These are phyloP conservation scores for Picea abies DNA, from an alignment of 83 land plant species.

Conservation along the genomic window DNA sequence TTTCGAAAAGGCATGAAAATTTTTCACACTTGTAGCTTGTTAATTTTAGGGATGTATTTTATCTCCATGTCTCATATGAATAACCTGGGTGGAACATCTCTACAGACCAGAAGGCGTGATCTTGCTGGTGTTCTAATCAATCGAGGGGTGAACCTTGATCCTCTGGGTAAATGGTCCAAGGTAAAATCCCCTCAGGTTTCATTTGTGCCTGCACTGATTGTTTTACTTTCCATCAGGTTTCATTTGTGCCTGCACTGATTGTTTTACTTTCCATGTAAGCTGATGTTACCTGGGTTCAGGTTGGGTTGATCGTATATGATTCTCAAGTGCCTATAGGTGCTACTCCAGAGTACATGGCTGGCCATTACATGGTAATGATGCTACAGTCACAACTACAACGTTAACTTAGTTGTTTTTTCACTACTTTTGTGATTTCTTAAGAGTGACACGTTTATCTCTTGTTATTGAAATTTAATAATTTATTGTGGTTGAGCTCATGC, in stretches of 20 bases:
- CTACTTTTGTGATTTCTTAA: not conserved
- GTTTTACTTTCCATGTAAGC: not conserved
- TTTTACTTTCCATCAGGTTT: not conserved
- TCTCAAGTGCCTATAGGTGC: constrained; percentile 98
- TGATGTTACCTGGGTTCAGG: constrained; percentile 39
- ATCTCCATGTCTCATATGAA: not conserved
- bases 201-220: not conserved
- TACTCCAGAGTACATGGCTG: constrained; percentile 99
- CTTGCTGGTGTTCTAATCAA: constrained; percentile 77
- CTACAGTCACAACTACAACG: not conserved
- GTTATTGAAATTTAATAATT: not conserved
- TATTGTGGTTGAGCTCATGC: not conserved
- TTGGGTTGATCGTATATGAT: constrained; percentile 91
- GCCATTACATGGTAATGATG: constrained; percentile 83
- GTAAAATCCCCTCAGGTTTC: constrained; percentile 32
- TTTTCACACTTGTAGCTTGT: not conserved
- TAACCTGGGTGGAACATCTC: not conserved
- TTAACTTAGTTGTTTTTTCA: not conserved
- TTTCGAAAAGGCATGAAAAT: not conserved
- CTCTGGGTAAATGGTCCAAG: constrained; percentile 95
- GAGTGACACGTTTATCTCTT: not conserved
- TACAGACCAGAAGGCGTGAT: constrained; percentile 83
- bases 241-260: not conserved
- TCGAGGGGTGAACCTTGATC: constrained; percentile 90
- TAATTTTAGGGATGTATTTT: not conserved